Percentiles rank a stretch among this genome's conserved stretches.
Conservation (phyloP, 1,284 basidiomycete genomes). For the Volvariella volvacea region DNA sequence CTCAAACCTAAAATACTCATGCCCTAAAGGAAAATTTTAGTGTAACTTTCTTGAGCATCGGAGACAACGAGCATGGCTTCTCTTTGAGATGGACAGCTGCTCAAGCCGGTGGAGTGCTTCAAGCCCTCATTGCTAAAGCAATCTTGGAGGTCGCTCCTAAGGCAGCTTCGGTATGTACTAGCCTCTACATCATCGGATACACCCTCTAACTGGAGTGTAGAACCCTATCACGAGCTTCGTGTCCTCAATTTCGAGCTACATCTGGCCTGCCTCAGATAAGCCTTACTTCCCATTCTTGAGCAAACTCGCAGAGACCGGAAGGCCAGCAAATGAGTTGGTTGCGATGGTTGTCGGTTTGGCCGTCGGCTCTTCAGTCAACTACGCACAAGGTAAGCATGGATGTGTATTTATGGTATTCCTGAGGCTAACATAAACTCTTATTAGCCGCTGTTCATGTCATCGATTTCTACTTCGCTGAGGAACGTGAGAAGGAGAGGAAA, state of each 20-base stretch:
- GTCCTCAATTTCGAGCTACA: slow-evolving; percentile 15
- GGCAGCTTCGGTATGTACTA: not conserved
- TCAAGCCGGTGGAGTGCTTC: slow-evolving; percentile 25
- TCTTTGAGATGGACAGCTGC: slow-evolving; percentile 21
- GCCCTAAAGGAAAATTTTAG: slow-evolving; percentile 12
- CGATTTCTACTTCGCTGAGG: slow-evolving; percentile 49
- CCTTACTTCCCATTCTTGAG: slow-evolving; percentile 36
- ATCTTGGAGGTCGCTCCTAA: slow-evolving; percentile 14
- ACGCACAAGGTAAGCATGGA: slow-evolving; percentile 25
- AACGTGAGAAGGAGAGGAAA: slow-evolving; percentile 27
- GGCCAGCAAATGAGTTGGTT: slow-evolving; percentile 34
- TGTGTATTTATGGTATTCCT: not conserved
- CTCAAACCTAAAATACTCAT: not conserved
- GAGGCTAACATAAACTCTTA: not conserved
- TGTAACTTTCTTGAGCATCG: slow-evolving; percentile 28
- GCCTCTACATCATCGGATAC: not conserved
- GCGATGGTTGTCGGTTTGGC: slow-evolving; percentile 42
- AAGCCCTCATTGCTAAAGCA: slow-evolving; percentile 24
- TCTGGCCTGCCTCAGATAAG: slow-evolving; percentile 26
- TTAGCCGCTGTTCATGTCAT: slow-evolving; percentile 36
- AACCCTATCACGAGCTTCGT: slow-evolving; percentile 16
- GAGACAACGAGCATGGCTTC: slow-evolving; percentile 26
- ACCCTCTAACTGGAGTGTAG: slow-evolving; percentile 9
- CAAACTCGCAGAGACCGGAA: slow-evolving; percentile 31
- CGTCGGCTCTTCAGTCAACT: slow-evolving; percentile 38